A percentile compares a stretch with the other conserved stretches of the same genome.
Conservation (phyloP, 805 yeast species). For the Teunomyces atbi region DNA sequence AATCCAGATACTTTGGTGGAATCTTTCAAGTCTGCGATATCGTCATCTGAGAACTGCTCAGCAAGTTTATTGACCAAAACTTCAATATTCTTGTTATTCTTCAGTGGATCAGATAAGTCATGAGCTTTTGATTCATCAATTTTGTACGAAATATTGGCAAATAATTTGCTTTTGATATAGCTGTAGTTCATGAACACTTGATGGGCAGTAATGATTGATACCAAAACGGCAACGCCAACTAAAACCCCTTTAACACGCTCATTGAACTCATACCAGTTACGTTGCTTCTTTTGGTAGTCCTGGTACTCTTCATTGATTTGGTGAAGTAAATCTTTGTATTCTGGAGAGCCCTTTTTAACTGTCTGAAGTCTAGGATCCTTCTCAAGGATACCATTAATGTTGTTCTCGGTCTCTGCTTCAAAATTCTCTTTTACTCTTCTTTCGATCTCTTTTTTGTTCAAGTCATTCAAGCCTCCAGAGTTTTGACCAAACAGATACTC, state of each 20-base stretch:
- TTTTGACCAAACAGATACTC: slow-evolving; percentile 27
- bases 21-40: slow-evolving; percentile 17
- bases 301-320: slow-evolving; percentile 27
- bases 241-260: slow-evolving; percentile 46
- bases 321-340: slow-evolving; percentile 32
- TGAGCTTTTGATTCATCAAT: slow-evolving; percentile 39
- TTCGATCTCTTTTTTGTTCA: slow-evolving; percentile 12
- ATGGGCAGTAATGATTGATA: slow-evolving; percentile 39
- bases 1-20: slow-evolving; percentile 31
- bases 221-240: slow-evolving; percentile 41
- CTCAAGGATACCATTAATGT: slow-evolving; percentile 24
- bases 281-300: slow-evolving; percentile 23
- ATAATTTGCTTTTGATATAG: slow-evolving; percentile 32
- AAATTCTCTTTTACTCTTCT: slow-evolving; percentile 8
- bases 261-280: slow-evolving; percentile 35
- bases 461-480: slow-evolving; percentile 17
- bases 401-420: slow-evolving; percentile 11
- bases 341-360: slow-evolving; percentile 32
- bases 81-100: slow-evolving; percentile 25
- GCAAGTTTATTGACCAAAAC: slow-evolving; percentile 26
- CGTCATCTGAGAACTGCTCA: slow-evolving; percentile 19
- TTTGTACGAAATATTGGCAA: slow-evolving; percentile 32
- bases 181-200: slow-evolving; percentile 44
- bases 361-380: slow-evolving; percentile 30
- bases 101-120: slow-evolving; percentile 29